Evolutionary conservation across 805 yeast genomes (phyloP).

Genomic region (Pachysolen tannophilus): DNA sequence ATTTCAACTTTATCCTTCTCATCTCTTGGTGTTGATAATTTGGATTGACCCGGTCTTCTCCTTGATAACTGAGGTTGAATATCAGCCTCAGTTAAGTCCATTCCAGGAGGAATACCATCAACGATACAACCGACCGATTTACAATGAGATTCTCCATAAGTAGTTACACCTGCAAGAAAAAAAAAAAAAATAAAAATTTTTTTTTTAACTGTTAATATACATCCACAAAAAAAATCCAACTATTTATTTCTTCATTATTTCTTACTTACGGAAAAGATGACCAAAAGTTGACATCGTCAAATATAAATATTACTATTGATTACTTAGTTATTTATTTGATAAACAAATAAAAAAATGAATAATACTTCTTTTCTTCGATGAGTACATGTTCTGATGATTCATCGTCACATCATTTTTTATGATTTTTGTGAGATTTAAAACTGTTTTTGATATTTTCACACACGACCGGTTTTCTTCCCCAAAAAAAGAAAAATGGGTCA

Average conservation of each 20-base stretch:
- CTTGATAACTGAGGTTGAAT: constrained; percentile 94
- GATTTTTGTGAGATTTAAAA: too few relatives aligned
- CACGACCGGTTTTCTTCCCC: too few relatives aligned
- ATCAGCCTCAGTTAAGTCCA: constrained; percentile 76
- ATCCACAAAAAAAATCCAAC: background rate
- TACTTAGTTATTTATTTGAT: too few relatives aligned
- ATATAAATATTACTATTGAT: too few relatives aligned
- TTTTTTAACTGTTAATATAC: constrained; percentile 1
- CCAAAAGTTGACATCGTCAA: constrained; percentile 69
- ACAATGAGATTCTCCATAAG: constrained; percentile 98
- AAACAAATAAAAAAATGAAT: too few relatives aligned
- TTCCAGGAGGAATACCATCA: constrained; percentile 96
- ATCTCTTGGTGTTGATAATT: constrained; percentile 88
- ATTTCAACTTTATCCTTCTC: constrained; percentile 90
- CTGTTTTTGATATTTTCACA: background rate
- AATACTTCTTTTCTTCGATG: too few relatives aligned
- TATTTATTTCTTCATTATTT: too few relatives aligned
- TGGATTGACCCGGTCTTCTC: constrained; percentile 96
- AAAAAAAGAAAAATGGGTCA: background rate
- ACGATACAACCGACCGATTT: constrained; percentile 96
- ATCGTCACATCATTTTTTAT: constrained; percentile 2
- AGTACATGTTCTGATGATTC: background rate
- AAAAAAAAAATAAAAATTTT: too few relatives aligned
- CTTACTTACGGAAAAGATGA: constrained; percentile 30
- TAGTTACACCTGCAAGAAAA: constrained; percentile 66